These are phyloP conservation scores for Entomortierella lignicola DNA, from an alignment of 192 early-diverging fungal species.

Conservation along the genomic window DNA sequence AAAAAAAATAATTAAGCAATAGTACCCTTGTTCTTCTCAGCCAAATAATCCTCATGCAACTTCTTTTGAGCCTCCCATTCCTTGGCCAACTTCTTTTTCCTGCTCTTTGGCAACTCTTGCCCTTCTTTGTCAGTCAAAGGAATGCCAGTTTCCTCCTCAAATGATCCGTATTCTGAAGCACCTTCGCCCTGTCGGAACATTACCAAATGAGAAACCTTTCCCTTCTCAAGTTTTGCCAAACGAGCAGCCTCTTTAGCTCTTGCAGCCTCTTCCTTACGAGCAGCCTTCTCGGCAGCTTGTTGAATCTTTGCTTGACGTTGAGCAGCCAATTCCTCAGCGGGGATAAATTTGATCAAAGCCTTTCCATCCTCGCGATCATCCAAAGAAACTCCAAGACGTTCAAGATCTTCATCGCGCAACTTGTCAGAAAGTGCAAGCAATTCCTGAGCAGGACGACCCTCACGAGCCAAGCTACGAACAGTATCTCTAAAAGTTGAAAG, in stretches of 20 bases:
- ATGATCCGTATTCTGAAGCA: conserved; percentile 42
- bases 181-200: conserved; percentile 77
- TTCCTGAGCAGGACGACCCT: conserved; percentile 58
- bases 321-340: conserved; percentile 74
- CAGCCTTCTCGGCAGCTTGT: conserved; percentile 69
- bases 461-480: conserved; percentile 80
- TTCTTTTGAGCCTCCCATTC: conserved; percentile 88
- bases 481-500: conserved; percentile 91
- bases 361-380: conserved; percentile 96
- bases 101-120: conserved; percentile 84
- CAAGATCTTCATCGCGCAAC: conserved; percentile 89
- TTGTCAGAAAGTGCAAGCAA: conserved; percentile 86
- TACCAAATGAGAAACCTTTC: conserved; percentile 78
- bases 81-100: conserved; percentile 90
- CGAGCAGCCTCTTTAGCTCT: conserved; percentile 74
- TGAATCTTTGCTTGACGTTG: conserved; percentile 75
- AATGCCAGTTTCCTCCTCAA: conserved; percentile 68
- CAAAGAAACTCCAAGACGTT: conserved; percentile 88
- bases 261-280: conserved; percentile 70
- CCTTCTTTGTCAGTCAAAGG: conserved; percentile 89
- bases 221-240: conserved; percentile 78
- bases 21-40: conserved; percentile 45
- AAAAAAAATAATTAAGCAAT: conserved; percentile 15
- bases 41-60: conserved; percentile 87
- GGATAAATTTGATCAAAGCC: conserved; percentile 92